These are phyloP conservation scores for Scutellaria galericulata DNA, from an alignment of 257 asterid species.

Conservation along the genomic window DNA sequence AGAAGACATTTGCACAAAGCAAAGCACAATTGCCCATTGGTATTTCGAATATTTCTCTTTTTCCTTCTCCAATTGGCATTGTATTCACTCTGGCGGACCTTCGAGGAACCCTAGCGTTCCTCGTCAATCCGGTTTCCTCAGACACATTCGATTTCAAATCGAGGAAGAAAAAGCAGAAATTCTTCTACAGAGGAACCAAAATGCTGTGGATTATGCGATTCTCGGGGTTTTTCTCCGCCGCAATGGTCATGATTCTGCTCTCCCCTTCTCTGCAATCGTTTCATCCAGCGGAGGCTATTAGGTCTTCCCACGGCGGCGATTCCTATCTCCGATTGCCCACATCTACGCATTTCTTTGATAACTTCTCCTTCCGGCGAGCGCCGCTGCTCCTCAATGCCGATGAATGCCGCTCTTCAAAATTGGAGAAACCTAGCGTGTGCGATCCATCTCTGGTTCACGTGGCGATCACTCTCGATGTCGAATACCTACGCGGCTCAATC, in stretches of 20 bases:
- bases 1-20: slow-evolving; percentile 29
- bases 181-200: slow-evolving; percentile 38
- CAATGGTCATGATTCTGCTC: slow-evolving; percentile 69
- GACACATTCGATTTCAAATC: slow-evolving; percentile 41
- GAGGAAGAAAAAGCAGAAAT: slow-evolving; percentile 33
- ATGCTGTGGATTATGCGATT: slow-evolving; percentile 82
- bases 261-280: slow-evolving; percentile 87
- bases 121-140: slow-evolving; percentile 44
- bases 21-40: slow-evolving; percentile 44
- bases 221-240: slow-evolving; percentile 76
- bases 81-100: slow-evolving; percentile 56
- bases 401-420: slow-evolving; percentile 49
- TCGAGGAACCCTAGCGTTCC: slow-evolving; percentile 53
- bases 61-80: not conserved
- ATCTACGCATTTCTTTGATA: slow-evolving; percentile 30
- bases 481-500: slow-evolving; percentile 85
- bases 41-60: slow-evolving; percentile 29
- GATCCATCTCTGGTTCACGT: slow-evolving; percentile 84
- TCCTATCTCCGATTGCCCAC: slow-evolving; percentile 45
- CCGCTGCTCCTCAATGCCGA: slow-evolving; percentile 67
- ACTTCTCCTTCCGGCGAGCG: slow-evolving; percentile 63
- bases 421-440: slow-evolving; percentile 53
- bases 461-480: slow-evolving; percentile 86
- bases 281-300: slow-evolving; percentile 95
- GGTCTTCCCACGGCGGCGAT: slow-evolving; percentile 59